These are phyloP conservation scores for Gardenia jasminoides DNA, from an alignment of 257 asterid genomes.

Conservation along the genomic window DNA sequence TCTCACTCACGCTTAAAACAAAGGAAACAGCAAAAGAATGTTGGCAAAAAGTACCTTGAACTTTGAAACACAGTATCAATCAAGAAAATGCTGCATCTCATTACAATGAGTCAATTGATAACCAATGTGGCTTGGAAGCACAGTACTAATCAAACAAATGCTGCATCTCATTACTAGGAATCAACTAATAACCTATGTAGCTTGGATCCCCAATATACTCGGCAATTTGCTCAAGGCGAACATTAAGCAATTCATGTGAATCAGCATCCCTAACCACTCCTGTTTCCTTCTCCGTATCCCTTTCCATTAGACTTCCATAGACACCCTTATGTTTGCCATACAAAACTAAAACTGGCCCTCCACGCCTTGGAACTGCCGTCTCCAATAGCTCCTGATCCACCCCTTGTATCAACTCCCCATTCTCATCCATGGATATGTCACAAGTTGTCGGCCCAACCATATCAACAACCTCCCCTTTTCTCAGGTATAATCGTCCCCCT, in stretches of 20 bases:
- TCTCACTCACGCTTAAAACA: too few species aligned
- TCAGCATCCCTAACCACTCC: slow-evolving; percentile 74
- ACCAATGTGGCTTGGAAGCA: not conserved
- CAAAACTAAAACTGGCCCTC: slow-evolving; percentile 75
- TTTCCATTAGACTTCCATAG: slow-evolving; percentile 71
- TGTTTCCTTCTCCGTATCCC: slow-evolving; percentile 65
- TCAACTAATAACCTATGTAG: slow-evolving; percentile 58
- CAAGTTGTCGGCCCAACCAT: slow-evolving; percentile 73
- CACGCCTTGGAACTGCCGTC: slow-evolving; percentile 77
- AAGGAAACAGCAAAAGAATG: too few species aligned
- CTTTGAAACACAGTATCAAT: too few species aligned
- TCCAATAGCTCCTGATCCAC: slow-evolving; percentile 36
- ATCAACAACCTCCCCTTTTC: slow-evolving; percentile 77
- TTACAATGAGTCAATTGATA: too few species aligned
- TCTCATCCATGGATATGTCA: slow-evolving; percentile 67
- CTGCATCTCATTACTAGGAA: not conserved
- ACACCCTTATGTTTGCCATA: slow-evolving; percentile 73
- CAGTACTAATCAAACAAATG: not conserved
- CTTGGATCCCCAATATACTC: slow-evolving; percentile 90
- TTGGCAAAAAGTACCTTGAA: too few species aligned
- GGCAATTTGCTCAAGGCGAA: slow-evolving; percentile 84
- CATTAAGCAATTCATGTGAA: slow-evolving; percentile 59
- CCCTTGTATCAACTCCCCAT: slow-evolving; percentile 44
- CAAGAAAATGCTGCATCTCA: too few species aligned
- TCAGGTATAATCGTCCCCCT: slow-evolving; percentile 64